Evolutionary conservation across 2,329 filamentous ascomycete genomes (phyloP), one percentile per base, ranked within the genome.

Genomic region (Teratosphaeria gauchensis): DNA sequence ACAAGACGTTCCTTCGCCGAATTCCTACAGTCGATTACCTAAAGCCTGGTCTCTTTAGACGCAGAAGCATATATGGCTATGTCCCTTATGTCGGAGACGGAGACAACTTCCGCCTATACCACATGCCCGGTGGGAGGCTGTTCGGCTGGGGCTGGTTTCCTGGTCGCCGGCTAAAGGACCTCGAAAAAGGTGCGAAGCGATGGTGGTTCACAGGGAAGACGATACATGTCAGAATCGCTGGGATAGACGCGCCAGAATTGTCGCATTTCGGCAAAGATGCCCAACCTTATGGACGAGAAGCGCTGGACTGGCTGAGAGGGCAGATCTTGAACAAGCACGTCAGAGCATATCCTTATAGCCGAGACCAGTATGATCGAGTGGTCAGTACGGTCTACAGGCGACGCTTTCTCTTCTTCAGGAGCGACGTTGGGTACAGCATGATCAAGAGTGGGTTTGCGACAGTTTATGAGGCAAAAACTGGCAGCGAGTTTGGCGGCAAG

Each of bases 61-160:
- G 79, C 61, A 82, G 89, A 66, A 92, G 84, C 65, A 71, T 99
- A 51, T 88, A 92, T 66, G 94, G 94, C 14, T 83, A 82, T 62
- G 94, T 97, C 51, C 96, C 92, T 12, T 91, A 89, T 66, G 94
- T 99, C 28, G 94, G 95, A 51, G 94, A 99, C 79, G 95, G 91
- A 3, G 94, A 99, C 74, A 92, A 92, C 71, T 96, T 99, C 73
- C 88, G 94, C 66, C 73, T 99, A 54, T 99, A 88, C 72, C 94
- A 99, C 73, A 97, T 91, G 0, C 94, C 94, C 0, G 92, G 92
- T n/a, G 94, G 94, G 11, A 82, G 85, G 64, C 74, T 92, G 56
- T 82, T 87, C 11, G 94, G 94, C 56, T 99, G 94, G 94, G 91
- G 88, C n/a, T 69, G 66, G 66, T 54, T 69, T 1, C 62, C 64